These are phyloP conservation scores for Acanthamoeba sp. DNA, from an alignment of 208 protist genomes.

Conservation along the genomic window DNA sequence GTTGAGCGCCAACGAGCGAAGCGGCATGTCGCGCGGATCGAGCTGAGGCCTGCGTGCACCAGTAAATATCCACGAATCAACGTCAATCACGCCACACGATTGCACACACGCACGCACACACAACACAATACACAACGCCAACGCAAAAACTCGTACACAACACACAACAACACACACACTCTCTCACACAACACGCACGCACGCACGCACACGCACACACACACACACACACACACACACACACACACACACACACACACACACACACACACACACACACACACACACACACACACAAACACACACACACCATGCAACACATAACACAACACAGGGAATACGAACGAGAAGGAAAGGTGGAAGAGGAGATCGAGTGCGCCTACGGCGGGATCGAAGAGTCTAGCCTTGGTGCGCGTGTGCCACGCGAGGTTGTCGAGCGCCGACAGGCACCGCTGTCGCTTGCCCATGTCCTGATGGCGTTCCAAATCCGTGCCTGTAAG, in stretches of 20 bases:
- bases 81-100: too few species aligned
- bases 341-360: slow-evolving; percentile 34
- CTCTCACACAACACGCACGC: too few species aligned
- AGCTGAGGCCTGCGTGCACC: neutral
- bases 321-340: neutral
- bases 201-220: too few species aligned
- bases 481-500: neutral
- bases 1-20: slow-evolving; percentile 67
- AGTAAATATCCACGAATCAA: too few species aligned
- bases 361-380: slow-evolving; percentile 52
- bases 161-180: too few species aligned
- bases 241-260: too few species aligned
- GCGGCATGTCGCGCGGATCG: neutral
- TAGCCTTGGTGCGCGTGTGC: slow-evolving; percentile 60
- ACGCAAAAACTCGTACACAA: too few species aligned
- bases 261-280: too few species aligned
- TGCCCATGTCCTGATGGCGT: slow-evolving; percentile 31
- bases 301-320: too few species aligned
- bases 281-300: too few species aligned
- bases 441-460: slow-evolving; percentile 45
- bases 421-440: slow-evolving; percentile 74
- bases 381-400: slow-evolving; percentile 16
- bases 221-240: too few species aligned
- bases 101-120: neutral
- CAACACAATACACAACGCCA: too few species aligned